Evolutionary conservation across 352 stramenopile genomes (phyloP), one percentile per base, ranked within the genome.

Genomic region (Paralagenidium karlingii): DNA sequence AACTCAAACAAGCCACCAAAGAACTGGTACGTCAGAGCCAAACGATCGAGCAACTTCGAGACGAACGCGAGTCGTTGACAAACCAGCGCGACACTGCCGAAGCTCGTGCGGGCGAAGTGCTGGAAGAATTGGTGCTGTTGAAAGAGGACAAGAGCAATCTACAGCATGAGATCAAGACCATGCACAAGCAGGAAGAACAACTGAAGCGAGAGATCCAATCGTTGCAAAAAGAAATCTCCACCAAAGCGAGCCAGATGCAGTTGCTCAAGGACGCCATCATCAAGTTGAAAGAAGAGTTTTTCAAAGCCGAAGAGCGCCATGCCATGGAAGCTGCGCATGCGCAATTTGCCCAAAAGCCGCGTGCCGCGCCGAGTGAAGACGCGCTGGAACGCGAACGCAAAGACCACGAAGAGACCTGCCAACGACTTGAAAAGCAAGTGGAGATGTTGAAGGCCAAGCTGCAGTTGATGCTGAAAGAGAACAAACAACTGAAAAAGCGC

Each of bases 281-380:
- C 21, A 69, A 75, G 34, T 49, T 95, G 4, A 95, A 94, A 45
- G 71, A 94, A 38, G 83, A 93, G 44, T 94, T 94, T 37, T 31
- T 94, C 3, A 86, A 90, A 40, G 73, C 65, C 1, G 74, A 94
- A 47, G 71, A 94, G 51, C 55, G 68, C 0, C 68, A 86, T 37
- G 78, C 73, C n/a, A 57, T 84, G 21, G 73, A 82, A 38, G 49
- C 82, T 8, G 66, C 64, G 3, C 76, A 74, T 37, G 59, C 68
- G 1, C 68, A 82, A 24, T 55, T 70, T 15, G 24, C 48, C n/a
- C 53, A 64, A 40, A 55, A 38, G n/a, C 51, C 56, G n/a, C 43
- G 58, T 16, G 44, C 62, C 7, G 55, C 34, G 25, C 20, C 49
- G 13, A 46, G 58, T 24, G 60, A 63, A 30, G 55, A 43, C n/a